Conservation (phyloP, 805 yeast species). For the Metschnikowia drakensbergensis region DNA sequence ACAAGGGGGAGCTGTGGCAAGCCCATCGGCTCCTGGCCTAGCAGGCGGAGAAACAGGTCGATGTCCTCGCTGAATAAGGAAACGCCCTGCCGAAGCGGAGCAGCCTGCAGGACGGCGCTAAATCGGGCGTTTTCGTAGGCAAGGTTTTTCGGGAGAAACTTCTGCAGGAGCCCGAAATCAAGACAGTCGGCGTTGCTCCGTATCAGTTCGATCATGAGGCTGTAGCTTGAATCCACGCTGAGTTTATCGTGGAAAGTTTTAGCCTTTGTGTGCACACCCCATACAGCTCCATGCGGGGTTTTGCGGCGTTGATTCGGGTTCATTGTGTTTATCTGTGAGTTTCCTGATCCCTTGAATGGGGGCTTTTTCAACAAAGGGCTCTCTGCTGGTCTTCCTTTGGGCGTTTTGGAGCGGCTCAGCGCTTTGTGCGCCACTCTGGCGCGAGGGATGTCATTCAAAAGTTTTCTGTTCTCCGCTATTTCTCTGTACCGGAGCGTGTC, state of each 20-base stretch:
- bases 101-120: conserved; percentile 5
- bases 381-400: background rate
- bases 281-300: background rate
- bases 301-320: background rate
- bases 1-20: background rate
- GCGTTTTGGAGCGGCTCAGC: background rate
- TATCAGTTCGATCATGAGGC: conserved; percentile 19
- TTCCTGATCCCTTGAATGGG: background rate
- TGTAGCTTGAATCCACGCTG: conserved; percentile 16
- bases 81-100: conserved; percentile 5
- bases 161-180: conserved; percentile 24
- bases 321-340: background rate
- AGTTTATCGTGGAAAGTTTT: conserved; percentile 19
- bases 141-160: conserved; percentile 25
- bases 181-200: conserved; percentile 16
- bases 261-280: conserved; percentile 3
- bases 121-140: conserved; percentile 21
- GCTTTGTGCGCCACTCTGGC: background rate
- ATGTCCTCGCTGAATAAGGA: conserved; percentile 18
- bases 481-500: conserved; percentile 22
- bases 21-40: conserved; percentile 8
- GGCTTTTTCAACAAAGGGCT: background rate
- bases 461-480: conserved; percentile 13
- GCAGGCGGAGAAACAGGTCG: conserved; percentile 23
- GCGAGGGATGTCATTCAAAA: conserved; percentile 1